Percentiles rank a stretch among this genome's conserved stretches.
Conservation (phyloP, 495 filamentous ascomycete genomes). For the Penicillium macrosclerotiorum region DNA sequence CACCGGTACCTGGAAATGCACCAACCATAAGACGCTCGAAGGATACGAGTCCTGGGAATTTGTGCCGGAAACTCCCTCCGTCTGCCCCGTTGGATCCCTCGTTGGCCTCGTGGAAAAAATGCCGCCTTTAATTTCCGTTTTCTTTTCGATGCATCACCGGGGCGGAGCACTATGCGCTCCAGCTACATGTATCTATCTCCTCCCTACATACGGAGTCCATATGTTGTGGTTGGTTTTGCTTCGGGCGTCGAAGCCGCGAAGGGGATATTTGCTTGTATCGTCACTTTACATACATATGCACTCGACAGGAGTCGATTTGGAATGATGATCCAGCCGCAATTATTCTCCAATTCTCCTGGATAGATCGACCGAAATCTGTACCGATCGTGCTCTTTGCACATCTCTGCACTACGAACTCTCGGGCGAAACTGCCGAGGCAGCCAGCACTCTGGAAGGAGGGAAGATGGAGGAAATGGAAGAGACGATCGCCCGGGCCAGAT, state of each 20-base stretch:
- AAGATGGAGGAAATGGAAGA: too few relatives aligned
- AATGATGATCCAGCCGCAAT: neutral
- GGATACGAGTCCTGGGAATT: too few relatives aligned
- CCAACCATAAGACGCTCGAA: too few relatives aligned
- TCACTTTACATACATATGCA: neutral
- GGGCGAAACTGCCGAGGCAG: neutral
- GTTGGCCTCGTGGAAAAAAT: neutral
- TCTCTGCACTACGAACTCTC: too few relatives aligned
- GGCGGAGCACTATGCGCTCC: too few relatives aligned
- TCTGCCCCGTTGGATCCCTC: constrained; percentile 2
- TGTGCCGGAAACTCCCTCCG: neutral
- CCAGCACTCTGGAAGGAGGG: neutral
- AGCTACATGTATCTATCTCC: too few relatives aligned
- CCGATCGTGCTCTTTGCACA: too few relatives aligned
- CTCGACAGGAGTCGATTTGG: neutral
- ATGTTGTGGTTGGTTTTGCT: too few relatives aligned
- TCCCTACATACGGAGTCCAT: too few relatives aligned
- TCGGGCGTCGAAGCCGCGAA: neutral
- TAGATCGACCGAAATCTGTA: neutral
- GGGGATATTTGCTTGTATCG: neutral
- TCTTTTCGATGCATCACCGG: neutral
- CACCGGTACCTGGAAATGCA: neutral
- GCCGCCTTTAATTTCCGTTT: neutral
- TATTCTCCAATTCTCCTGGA: neutral
- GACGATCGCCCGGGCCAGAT: constrained; percentile 3